Evolutionary conservation across 495 filamentous ascomycete genomes (phyloP).

Genomic region (Chaetomium tenue): DNA sequence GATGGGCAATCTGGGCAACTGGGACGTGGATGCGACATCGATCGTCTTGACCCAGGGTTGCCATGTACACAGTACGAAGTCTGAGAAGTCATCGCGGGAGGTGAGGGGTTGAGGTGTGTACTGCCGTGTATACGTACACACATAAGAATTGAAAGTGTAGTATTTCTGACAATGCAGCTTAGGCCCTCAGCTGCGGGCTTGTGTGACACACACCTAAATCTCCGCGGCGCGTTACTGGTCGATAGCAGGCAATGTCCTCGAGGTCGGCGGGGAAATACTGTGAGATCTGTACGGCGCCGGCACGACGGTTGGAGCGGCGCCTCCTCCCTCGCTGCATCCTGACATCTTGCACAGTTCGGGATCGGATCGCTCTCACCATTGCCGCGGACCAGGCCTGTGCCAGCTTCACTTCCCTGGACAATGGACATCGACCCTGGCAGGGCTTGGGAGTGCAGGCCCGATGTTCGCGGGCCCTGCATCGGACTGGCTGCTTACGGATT

Average conservation of each 20-base stretch:
- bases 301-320: constrained; percentile 13
- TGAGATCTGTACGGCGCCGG: constrained; percentile 13
- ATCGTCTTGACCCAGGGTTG: neutral
- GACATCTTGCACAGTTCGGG: constrained; percentile 14
- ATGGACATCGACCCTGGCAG: constrained; percentile 17
- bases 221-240: neutral
- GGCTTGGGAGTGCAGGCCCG: constrained; percentile 23
- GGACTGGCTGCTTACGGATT: neutral
- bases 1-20: neutral
- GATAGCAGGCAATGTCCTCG: neutral
- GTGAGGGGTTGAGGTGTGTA: no score
- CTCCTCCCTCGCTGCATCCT: constrained; percentile 20
- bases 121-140: no score
- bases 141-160: no score
- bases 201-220: constrained; percentile 2
- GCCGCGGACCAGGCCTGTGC: constrained; percentile 11
- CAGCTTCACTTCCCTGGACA: constrained; percentile 19
- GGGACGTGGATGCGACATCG: constrained; percentile 1
- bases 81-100: no score
- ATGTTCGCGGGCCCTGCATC: constrained; percentile 22
- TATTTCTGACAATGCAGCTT: constrained; percentile 1
- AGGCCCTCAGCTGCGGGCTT: constrained; percentile 17
- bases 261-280: no score
- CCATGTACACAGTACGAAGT: neutral
- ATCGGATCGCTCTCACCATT: constrained; percentile 18